These are phyloP conservation scores for Podaxis sp. DNA, from an alignment of 768 basidiomycete species.

Conservation along the genomic window DNA sequence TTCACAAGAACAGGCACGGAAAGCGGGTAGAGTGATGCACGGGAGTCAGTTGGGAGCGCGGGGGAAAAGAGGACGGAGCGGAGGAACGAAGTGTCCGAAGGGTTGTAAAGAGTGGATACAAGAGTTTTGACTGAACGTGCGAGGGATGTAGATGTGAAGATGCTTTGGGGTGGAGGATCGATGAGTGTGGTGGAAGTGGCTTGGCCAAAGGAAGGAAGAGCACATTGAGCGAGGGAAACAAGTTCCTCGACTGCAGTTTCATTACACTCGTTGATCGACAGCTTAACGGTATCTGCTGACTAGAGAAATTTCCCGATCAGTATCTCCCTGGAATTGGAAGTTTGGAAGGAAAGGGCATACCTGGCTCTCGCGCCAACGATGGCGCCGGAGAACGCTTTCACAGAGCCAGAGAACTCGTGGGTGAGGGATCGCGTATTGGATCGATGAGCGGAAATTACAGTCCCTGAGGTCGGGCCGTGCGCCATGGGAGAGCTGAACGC, in stretches of 20 bases:
- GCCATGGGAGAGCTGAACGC: constrained; percentile 57
- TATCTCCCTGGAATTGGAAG: constrained; percentile 9
- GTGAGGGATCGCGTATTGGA: constrained; percentile 67
- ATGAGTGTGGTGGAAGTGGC: constrained; percentile 29
- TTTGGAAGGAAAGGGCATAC: constrained; percentile 35
- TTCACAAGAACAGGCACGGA: constrained; percentile 63
- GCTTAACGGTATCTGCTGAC: constrained; percentile 38
- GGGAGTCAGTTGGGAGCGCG: constrained; percentile 35
- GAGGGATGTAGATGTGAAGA: constrained; percentile 41
- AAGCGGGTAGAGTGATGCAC: constrained; percentile 39
- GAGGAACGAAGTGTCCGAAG: constrained; percentile 48
- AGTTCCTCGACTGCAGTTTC: constrained; percentile 29
- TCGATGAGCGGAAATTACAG: constrained; percentile 65
- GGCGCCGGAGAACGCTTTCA: constrained; percentile 60
- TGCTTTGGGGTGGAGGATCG: constrained; percentile 37
- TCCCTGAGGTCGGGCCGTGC: constrained; percentile 75
- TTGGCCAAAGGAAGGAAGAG: constrained; percentile 26
- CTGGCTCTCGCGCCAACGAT: constrained; percentile 57
- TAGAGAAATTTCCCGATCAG: constrained; percentile 21
- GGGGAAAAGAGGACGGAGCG: constrained; percentile 56
- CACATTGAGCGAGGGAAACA: constrained; percentile 34
- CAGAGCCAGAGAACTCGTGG: constrained; percentile 67
- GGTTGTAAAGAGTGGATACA: constrained; percentile 47
- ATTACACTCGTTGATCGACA: constrained; percentile 19
- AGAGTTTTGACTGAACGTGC: constrained; percentile 47